Evolutionary conservation across 2,329 filamentous ascomycete genomes (phyloP), one percentile per base, ranked within the genome.

Genomic region (Paracoccidioides lutzii): DNA sequence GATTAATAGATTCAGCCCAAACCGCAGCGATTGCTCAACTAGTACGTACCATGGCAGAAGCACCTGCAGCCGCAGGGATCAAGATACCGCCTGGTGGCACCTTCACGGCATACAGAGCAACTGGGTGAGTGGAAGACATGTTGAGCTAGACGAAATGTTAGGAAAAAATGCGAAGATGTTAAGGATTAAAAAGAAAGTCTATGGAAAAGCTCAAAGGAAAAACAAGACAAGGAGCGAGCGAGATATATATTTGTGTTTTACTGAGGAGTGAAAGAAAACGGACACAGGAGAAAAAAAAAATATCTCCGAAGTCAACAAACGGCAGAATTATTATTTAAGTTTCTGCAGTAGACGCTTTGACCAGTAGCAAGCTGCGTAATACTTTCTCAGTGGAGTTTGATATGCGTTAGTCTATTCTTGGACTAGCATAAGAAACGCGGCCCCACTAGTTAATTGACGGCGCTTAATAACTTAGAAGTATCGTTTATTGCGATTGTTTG

Each of bases 31-130:
- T 40, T 32, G 52, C 53, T 41, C 38, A 51, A 14, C 50, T 51
- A 55, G 59, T 53, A 81, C 87, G 79, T 78, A 95, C 89, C 71
- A 87, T 87, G 59, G 89, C 88, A 69, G 88, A 87, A 66, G 91
- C 85, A 63, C 91, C 84, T 60, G 84, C 79, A 60, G 83, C 77
- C 57, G 88, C 89, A 62, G 88, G 85, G 65, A 96, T 83, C 71
- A 93, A 77, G 70, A 89, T 77, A 73, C 88, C 88, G 68, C 87
- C 88, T 64, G 88, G 80, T 65, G 90, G 90, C 73, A 97, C 87
- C 78, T 89, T 84, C 64, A 96, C 85, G 75, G 90, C 90, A 72
- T 93, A 98, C 70, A 97, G 80, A 71, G 87, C 88, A 73, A 93
- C 87, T 69, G 78, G 81, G 59, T 75, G 73, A 61, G 72, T 66